Evolutionary conservation across 805 yeast genomes (phyloP), one percentile per base, ranked within the genome.

Genomic region (Saccharomycopsis selenospora): DNA sequence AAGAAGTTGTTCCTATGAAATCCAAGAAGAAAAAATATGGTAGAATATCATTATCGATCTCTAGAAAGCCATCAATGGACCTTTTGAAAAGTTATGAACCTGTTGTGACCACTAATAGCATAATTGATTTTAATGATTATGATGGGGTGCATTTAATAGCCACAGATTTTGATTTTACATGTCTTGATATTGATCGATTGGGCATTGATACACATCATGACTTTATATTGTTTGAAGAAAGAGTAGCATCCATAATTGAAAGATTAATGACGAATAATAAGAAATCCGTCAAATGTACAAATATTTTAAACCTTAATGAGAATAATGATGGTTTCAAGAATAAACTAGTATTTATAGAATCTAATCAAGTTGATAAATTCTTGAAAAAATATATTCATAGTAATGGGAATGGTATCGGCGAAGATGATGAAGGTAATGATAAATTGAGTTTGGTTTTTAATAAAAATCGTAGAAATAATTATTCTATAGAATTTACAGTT

Each of bases 401-500:
- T 20, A 33, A 10, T 10, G 17, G 6, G n/a, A 20, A 33, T 14
- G 38, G 18, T 20, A 33, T 6, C 10, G 38, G 38, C n/a, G 10
- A 20, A 17, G 17, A 33, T 17, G 17, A 33, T 6, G 17, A 33
- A 14, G 17, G 18, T 20, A 20, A 33, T 20, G 38, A 33, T 14
- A 33, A 33, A 20, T 33, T 33, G 38, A 33, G 10, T 20, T 33
- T 33, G 38, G 10, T 33, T 17, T 33, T 33, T 20, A 33, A 33
- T 10, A 33, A 33, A 14, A 33, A 17, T 5, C 10, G 17, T 7
- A 33, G 17, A 33, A 20, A 33, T 10, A 14, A 10, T 10, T 33
- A 33, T 14, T 33, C 38, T 14, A 33, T 33, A 33, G 38, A 33
- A 33, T 33, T 33, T 20, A 33, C 38, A 33, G 38, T 33, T 7